Base-by-base conservation (phyloP, 2,329 filamentous ascomycete species). In the Pyrenochaeta sp. region DNA sequence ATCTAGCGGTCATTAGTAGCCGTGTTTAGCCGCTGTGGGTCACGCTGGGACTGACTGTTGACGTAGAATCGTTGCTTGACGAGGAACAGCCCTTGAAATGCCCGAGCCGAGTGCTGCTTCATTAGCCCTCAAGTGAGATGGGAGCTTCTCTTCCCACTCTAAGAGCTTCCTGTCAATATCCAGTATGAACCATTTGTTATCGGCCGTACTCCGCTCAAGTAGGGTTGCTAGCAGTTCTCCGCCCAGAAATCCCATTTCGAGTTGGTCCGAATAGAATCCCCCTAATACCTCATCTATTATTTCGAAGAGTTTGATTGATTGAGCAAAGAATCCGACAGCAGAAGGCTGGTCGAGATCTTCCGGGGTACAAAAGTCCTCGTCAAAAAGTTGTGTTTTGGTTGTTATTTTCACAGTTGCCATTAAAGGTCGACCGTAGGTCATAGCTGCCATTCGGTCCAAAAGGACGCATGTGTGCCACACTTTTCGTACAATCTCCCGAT, bases 21-120 rank as follows among this genome's bases (percentile, higher is more conserved):
- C 11, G 7, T 20, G 7, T 15, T 5, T 5, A 4, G 6, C 6
- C 14, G 14, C 11, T 7, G 15, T 15, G 4, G 17, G n/a, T 6
- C 15, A 4, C 14, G 14, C 14, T 7, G 14, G 7, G 14, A 32
- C 29, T 17, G 14, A 32, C 29, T n/a, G 14, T 17, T 32, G 29
- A 32, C 18, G 29, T 7, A 32, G 29, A 20, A 32, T 32, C 14
- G n/a, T n/a, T 32, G 29, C 29, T 32, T 32, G 29, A 10, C 29
- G 6, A 17, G 14, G 11, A 7, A 20, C 6, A 18, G 26, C 15
- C 11, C 11, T n/a, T 5, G 26, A 28, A 15, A 6, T 32, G 6
- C 29, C 29, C 6, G 29, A 28, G 5, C 11, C 26, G 6, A 28
- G 26, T 28, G 26, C n/a, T n/a, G 26, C 5, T n/a, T 28, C 6